Conservation (phyloP, 805 yeast species). For the Lachancea lanzarotensis region DNA sequence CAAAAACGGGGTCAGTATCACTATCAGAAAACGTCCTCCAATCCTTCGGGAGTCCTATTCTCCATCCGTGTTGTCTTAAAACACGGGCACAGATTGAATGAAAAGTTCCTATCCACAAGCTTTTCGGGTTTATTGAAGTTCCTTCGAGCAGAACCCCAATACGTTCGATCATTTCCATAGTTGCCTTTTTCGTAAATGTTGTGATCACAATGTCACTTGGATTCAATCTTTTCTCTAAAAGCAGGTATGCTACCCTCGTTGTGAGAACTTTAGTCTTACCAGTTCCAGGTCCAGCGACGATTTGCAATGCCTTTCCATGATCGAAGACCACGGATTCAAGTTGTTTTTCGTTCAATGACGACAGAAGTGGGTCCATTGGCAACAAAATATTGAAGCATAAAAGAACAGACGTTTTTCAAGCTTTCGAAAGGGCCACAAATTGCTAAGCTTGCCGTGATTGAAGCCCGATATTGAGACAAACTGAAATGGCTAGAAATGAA, state of each 20-base stretch:
- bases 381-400: neutral
- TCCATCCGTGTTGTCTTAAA: slow-evolving; percentile 47
- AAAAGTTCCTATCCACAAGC: slow-evolving; percentile 76
- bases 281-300: slow-evolving; percentile 63
- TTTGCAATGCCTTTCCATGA: slow-evolving; percentile 38
- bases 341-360: slow-evolving; percentile 38
- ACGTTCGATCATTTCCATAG: slow-evolving; percentile 73
- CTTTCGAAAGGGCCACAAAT: neutral
- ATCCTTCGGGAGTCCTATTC: slow-evolving; percentile 40
- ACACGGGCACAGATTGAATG: slow-evolving; percentile 72
- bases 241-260: slow-evolving; percentile 66
- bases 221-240: slow-evolving; percentile 43
- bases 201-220: slow-evolving; percentile 73
- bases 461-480: neutral
- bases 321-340: slow-evolving; percentile 39
- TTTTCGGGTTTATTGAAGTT: slow-evolving; percentile 31
- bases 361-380: slow-evolving; percentile 4
- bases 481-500: neutral
- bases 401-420: neutral
- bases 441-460: neutral
- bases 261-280: slow-evolving; percentile 81
- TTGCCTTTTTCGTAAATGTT: slow-evolving; percentile 91
- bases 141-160: slow-evolving; percentile 35
- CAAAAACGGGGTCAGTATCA: slow-evolving; percentile 39
- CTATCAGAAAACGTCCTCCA: slow-evolving; percentile 56